Conservation (phyloP, 306 rosid species). For the Malus sieversii region DNA sequence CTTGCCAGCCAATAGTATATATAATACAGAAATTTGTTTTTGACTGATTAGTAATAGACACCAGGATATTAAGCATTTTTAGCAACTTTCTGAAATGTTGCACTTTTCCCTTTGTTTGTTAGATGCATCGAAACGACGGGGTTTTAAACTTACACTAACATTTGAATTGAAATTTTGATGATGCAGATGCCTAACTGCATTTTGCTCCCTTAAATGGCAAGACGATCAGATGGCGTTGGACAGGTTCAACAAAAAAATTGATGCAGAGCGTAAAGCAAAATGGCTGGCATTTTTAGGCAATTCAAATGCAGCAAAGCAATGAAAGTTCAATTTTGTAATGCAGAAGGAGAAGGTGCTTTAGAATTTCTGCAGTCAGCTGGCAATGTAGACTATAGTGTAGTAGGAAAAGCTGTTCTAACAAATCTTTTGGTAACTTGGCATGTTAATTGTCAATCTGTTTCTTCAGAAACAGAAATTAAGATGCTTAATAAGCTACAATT, state of each 20-base stretch:
- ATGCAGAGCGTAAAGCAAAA: not conserved
- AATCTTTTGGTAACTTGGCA: not conserved
- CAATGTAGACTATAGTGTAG: not conserved
- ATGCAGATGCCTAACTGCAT: conserved; percentile 10
- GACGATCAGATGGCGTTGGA: not conserved
- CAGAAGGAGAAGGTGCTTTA: not conserved
- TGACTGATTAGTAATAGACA: not conserved
- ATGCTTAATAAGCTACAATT: not conserved
- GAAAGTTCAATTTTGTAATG: not conserved
- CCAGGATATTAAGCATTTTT: not conserved
- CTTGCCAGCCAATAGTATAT: not conserved
- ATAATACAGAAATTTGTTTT: not conserved
- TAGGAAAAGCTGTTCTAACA: not conserved
- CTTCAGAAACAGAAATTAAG: not conserved
- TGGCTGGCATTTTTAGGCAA: not conserved
- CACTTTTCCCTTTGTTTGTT: not conserved
- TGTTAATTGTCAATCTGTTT: not conserved
- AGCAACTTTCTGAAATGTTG: not conserved
- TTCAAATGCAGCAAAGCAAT: not conserved
- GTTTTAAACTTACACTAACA: not conserved
- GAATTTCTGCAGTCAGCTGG: conserved; percentile 3
- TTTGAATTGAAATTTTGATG: not conserved
- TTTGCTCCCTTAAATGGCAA: conserved; percentile 7
- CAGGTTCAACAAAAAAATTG: not conserved
- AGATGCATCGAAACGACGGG: not conserved